A percentile compares a stretch with the other conserved stretches of the same genome.
These are phyloP conservation scores for Plasmopara halstedii DNA, from an alignment of 352 stramenopile species.

Conservation along the genomic window DNA sequence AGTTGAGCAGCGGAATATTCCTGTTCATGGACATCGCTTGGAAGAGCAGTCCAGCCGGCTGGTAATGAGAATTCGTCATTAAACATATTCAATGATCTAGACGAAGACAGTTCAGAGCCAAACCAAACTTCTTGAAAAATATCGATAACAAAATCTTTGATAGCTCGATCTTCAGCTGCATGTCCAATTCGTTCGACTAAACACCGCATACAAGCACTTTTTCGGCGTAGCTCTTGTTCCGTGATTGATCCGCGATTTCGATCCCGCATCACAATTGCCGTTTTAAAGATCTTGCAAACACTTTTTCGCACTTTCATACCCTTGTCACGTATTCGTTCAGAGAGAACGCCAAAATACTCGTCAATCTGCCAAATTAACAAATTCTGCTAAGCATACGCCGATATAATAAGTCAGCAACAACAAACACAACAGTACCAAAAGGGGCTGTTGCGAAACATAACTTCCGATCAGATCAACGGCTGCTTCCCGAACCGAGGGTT, in stretches of 20 bases:
- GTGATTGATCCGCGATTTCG: constrained; percentile 3
- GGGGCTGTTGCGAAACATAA: constrained; percentile 61
- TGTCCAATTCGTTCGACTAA: constrained; percentile 75
- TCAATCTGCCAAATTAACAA: constrained; percentile 48
- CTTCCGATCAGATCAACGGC: constrained; percentile 81
- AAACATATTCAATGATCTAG: constrained; percentile 34
- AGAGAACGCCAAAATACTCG: constrained; percentile 70
- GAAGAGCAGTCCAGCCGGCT: constrained; percentile 41
- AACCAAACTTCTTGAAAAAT: constrained; percentile 87
- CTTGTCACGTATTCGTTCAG: constrained; percentile 69
- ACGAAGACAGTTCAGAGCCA: constrained; percentile 42
- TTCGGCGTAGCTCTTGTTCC: constrained; percentile 32
- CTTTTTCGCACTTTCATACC: constrained; percentile 82
- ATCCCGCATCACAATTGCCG: constrained; percentile 23
- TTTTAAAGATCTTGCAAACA: constrained; percentile 75
- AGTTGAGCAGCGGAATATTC: background rate
- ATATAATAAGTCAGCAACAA: background rate
- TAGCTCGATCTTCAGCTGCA: constrained; percentile 46
- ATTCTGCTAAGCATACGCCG: background rate
- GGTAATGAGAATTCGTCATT: constrained; percentile 33
- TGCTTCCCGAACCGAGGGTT: constrained; percentile 72
- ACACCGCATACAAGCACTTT: constrained; percentile 63
- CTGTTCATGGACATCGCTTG: constrained; percentile 1
- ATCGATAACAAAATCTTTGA: constrained; percentile 85
- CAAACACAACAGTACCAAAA: constrained; percentile 43